Conservation (phyloP, 2,329 filamentous ascomycete genomes). For the Biscogniauxia marginata region DNA sequence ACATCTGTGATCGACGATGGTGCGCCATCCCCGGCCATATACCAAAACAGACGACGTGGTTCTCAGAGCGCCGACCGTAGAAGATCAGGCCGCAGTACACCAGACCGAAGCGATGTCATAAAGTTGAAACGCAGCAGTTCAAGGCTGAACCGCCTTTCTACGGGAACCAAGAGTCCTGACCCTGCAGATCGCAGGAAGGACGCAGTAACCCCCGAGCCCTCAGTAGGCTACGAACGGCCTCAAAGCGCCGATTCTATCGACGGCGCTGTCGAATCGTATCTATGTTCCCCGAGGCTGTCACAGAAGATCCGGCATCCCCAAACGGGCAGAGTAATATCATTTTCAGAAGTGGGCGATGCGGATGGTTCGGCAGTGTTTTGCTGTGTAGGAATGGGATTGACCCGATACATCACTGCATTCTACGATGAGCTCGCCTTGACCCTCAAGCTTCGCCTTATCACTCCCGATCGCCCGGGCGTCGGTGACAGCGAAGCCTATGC, state of each 20-base stretch:
- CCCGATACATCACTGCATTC: constrained; percentile 92
- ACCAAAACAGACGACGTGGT: constrained; percentile 57
- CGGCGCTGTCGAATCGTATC: constrained; percentile 79
- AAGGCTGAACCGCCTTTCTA: constrained; percentile 57
- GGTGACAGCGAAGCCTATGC: constrained; percentile 86
- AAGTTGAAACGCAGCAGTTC: constrained; percentile 56
- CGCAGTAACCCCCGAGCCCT: constrained; percentile 36
- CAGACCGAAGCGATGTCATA: constrained; percentile 45
- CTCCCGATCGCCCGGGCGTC: constrained; percentile 89
- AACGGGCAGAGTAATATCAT: constrained; percentile 85
- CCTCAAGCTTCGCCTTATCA: constrained; percentile 85
- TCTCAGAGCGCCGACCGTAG: constrained; percentile 45
- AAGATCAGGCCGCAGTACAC: constrained; percentile 48
- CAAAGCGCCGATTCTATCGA: constrained; percentile 84
- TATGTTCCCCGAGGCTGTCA: constrained; percentile 78
- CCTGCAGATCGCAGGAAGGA: constrained; percentile 27
- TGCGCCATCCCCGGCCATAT: constrained; percentile 67
- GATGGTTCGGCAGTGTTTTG: constrained; percentile 91
- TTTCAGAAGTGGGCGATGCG: constrained; percentile 93
- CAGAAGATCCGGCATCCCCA: constrained; percentile 86
- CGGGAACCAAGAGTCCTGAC: constrained; percentile 37
- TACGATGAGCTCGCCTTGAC: constrained; percentile 94
- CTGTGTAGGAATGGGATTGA: constrained; percentile 96
- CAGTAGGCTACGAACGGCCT: constrained; percentile 67
- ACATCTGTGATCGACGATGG: constrained; percentile 54